phyloP scores from a whole-genome alignment of 2,329 filamentous ascomycete genomes.

The Trichoderma guizhouense region DNA sequence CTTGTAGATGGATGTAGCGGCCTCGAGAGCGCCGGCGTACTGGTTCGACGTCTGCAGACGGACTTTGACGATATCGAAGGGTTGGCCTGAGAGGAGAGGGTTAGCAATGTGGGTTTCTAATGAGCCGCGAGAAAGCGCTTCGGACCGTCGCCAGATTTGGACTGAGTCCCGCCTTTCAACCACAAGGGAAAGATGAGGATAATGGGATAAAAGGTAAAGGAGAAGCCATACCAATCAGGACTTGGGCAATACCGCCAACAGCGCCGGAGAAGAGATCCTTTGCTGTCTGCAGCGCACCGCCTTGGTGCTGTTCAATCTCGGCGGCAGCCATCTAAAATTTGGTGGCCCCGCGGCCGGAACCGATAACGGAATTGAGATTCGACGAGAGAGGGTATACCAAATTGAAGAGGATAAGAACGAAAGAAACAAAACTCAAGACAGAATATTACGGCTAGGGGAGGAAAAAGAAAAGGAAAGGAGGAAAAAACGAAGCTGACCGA shows the following conservation, averaged over 20 bases:
- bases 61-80: slow-evolving; percentile 94
- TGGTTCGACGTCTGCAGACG: slow-evolving; percentile 84
- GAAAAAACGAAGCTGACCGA: background rate
- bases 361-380: background rate
- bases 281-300: slow-evolving; percentile 55
- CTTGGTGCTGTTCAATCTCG: slow-evolving; percentile 35
- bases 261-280: slow-evolving; percentile 94
- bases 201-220: background rate
- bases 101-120: background rate
- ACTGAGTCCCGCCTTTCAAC: background rate
- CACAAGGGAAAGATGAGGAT: background rate
- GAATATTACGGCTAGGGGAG: background rate
- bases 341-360: background rate
- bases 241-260: slow-evolving; percentile 88
- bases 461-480: slow-evolving; percentile 16
- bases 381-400: background rate
- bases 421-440: background rate
- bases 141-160: slow-evolving; percentile 9
- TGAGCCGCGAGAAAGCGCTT: slow-evolving; percentile 7
- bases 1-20: slow-evolving; percentile 78
- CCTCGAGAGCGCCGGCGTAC: slow-evolving; percentile 76
- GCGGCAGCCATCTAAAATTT: slow-evolving; percentile 21
- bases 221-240: slow-evolving; percentile 69
- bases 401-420: background rate
- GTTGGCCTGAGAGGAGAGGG: slow-evolving; percentile 51